Base-by-base conservation (phyloP, 1,284 basidiomycete genomes). In the Malassezia brasiliensis region DNA sequence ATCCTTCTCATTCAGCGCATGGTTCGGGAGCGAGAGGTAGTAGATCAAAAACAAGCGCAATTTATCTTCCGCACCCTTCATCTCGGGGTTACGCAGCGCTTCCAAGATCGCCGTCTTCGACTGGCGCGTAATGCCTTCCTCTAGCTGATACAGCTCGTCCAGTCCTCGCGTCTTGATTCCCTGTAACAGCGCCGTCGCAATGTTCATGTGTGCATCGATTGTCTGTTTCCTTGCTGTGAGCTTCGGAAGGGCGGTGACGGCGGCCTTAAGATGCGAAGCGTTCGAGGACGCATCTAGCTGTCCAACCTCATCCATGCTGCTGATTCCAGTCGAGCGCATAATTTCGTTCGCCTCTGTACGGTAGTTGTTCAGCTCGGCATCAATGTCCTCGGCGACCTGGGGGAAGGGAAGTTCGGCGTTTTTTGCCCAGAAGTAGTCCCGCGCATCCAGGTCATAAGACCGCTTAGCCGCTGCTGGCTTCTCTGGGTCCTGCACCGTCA, bases 361-460 rank as follows among this genome's bases (percentile, higher is more conserved):
- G 77, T 99, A 99, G 39, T 64, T 85, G 76, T 86, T 90, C 61
- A 98, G 79, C 76, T 98, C 94, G 4, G 81, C 72, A 69, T 98
- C 90, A 52, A 99, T 96, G 66, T 98, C 91, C 74, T 96, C 94
- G 1, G 94, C 93, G 1, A 99, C 94, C 68, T 96, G 89, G 31
- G 94, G 94, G 80, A 99, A 98, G 0, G 94, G 94, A 63, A 88
- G 89, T 6, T 87, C 84, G 1, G 90, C 89, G 71, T 98, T 96
- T 77, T 89, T 90, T 9, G 85, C 85, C 94, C 94, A 99, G 79
- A 99, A 99, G 76, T 94, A 99, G 76, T 99, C 94, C 69, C 96
- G 96, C 12, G 88, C 85, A 76, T 98, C 93, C 37, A 99, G 83
- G 76, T 99, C 94, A 70, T 96, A 96, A 28, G 68, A 63, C 42